These are phyloP conservation scores for Debaryomyces sp. DNA, from an alignment of 1,139 yeast genomes.

Conservation along the genomic window DNA sequence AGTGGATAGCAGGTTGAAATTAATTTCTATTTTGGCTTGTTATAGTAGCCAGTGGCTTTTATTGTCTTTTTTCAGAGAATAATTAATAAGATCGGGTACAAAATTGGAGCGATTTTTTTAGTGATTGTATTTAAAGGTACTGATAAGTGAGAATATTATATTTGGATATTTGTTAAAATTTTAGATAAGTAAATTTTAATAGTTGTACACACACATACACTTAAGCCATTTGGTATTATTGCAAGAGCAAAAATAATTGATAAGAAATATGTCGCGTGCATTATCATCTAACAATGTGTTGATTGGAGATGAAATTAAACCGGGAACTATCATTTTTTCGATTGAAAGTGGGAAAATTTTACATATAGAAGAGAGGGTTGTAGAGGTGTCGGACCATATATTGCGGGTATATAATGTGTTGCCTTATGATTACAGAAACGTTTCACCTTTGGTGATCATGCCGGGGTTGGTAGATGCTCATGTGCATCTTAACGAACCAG, in stretches of 20 bases:
- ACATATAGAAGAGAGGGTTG: slow-evolving; percentile 42
- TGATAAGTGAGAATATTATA: not conserved
- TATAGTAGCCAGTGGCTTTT: not conserved
- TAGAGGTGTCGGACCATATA: slow-evolving; percentile 39
- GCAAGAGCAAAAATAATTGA: not conserved
- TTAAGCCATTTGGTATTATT: not conserved
- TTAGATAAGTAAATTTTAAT: not conserved
- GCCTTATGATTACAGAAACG: slow-evolving; percentile 49
- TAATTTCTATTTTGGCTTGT: not conserved
- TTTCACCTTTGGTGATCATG: slow-evolving; percentile 67
- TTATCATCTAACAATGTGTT: slow-evolving; percentile 69
- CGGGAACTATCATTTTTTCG: slow-evolving; percentile 74
- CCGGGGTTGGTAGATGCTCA: slow-evolving; percentile 95
- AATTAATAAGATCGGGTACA: not conserved
- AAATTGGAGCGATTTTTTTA: not conserved
- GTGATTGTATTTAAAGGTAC: not conserved
- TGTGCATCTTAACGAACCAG: slow-evolving; percentile 93
- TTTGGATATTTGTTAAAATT: not conserved
- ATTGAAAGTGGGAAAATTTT: slow-evolving; percentile 66
- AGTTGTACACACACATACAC: not conserved
- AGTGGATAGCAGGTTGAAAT: not conserved
- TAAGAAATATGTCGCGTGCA: slow-evolving; percentile 55
- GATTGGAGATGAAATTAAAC: slow-evolving; percentile 47
- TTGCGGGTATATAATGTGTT: slow-evolving; percentile 45
- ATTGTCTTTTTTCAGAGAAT: not conserved